Percentiles rank a stretch among this genome's conserved stretches.
Evolutionary conservation across 1,284 basidiomycete species (phyloP).

Genomic region (Amylostereum areolatum): DNA sequence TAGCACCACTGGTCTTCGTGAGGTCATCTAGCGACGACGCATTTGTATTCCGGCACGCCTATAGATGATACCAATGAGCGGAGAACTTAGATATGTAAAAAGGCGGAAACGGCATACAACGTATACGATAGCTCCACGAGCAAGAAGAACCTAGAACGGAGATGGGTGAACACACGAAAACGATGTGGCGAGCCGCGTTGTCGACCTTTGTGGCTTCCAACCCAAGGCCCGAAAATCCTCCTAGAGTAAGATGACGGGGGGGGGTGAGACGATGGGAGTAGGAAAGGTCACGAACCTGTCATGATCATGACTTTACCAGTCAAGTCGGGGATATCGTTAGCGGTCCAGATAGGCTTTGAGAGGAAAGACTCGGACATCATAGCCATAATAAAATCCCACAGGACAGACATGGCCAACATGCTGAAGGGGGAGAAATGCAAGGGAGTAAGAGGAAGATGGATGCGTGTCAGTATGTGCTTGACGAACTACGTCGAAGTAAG

Average conservation of each 20-base stretch:
- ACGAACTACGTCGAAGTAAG: no score
- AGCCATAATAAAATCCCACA: background rate
- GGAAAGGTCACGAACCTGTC: constrained; percentile 25
- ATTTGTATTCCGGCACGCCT: background rate
- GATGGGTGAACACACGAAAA: background rate
- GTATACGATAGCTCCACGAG: background rate
- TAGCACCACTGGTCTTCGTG: background rate
- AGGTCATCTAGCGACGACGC: background rate
- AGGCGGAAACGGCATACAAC: background rate
- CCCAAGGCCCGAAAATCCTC: background rate
- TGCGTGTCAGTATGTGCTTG: no score
- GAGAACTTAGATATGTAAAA: background rate
- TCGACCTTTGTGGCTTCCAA: background rate
- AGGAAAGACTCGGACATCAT: constrained; percentile 18
- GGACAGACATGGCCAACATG: background rate
- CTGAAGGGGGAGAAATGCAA: background rate
- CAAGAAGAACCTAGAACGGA: background rate
- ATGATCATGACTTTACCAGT: constrained; percentile 37
- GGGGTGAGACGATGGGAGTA: background rate
- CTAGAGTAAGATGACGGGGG: background rate
- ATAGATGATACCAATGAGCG: background rate
- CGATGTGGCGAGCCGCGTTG: background rate
- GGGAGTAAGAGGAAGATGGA: background rate
- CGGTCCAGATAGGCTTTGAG: constrained; percentile 35
- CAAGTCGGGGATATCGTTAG: constrained; percentile 47